Percentiles rank a stretch among this genome's conserved stretches.
Evolutionary conservation across 768 basidiomycete species (phyloP).

Genomic region (Clavulina sp.): DNA sequence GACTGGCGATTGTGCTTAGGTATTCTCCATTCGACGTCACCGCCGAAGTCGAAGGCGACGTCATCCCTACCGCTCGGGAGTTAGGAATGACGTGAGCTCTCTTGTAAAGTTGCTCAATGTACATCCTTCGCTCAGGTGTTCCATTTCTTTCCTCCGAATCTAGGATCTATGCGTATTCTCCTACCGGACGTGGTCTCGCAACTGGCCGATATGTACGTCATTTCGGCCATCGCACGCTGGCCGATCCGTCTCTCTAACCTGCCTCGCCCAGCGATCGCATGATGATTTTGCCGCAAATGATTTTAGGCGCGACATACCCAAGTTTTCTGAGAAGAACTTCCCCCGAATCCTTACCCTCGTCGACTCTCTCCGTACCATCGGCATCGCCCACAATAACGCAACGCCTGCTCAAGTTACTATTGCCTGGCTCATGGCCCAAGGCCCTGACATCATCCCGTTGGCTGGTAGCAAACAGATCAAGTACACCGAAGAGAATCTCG

Average conservation of each 20-base stretch:
- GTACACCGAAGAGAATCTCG: background rate
- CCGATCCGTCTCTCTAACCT: background rate
- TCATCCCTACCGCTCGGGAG: conserved; percentile 30
- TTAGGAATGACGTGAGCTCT: conserved; percentile 28
- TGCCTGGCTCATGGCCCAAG: conserved; percentile 14
- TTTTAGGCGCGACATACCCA: conserved; percentile 2
- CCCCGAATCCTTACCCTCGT: conserved; percentile 12
- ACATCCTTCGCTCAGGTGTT: background rate
- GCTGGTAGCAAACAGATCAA: conserved; percentile 9
- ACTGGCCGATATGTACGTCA: conserved; percentile 27
- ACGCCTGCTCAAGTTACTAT: conserved; percentile 13
- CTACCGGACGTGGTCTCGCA: conserved; percentile 33
- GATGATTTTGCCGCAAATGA: conserved; percentile 4
- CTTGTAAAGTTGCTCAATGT: too few species aligned
- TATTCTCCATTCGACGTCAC: background rate
- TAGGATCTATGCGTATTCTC: conserved; percentile 34
- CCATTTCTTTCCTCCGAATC: too few species aligned
- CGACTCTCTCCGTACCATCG: conserved; percentile 7
- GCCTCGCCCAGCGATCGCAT: conserved; percentile 2
- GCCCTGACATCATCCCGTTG: conserved; percentile 12
- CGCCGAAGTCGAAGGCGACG: conserved; percentile 5
- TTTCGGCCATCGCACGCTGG: background rate
- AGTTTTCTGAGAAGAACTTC: conserved; percentile 8
- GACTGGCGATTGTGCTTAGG: conserved; percentile 9
- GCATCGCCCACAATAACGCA: conserved; percentile 9